These are phyloP conservation scores for Talaromyces wortmannii DNA, from an alignment of 495 filamentous ascomycete genomes.

Conservation along the genomic window DNA sequence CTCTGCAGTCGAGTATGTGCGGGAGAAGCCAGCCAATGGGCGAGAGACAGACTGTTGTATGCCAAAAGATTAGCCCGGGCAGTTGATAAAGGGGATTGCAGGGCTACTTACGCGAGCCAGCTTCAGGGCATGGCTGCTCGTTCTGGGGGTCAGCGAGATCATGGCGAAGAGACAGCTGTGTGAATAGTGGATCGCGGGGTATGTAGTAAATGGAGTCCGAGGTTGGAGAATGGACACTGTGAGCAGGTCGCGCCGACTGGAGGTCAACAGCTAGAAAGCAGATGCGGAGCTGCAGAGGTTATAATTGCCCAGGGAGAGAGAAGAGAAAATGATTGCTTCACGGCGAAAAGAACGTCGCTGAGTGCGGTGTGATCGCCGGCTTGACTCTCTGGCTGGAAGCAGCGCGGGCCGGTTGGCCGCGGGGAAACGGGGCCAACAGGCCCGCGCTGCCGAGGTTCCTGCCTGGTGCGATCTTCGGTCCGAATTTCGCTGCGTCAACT, in stretches of 20 bases:
- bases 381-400: no score
- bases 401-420: background rate
- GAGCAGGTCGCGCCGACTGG: no score
- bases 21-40: constrained; percentile 17
- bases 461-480: background rate
- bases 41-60: constrained; percentile 10
- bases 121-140: constrained; percentile 30
- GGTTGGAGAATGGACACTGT: no score
- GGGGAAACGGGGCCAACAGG: background rate
- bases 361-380: no score
- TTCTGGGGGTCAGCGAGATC: constrained; percentile 6
- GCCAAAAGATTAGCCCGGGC: background rate
- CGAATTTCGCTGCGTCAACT: background rate
- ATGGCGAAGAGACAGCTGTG: background rate
- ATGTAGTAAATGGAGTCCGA: background rate
- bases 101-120: constrained; percentile 25
- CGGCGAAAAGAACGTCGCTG: no score
- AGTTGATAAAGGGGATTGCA: background rate
- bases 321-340: no score
- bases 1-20: constrained; percentile 56
- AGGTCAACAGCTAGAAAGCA: no score
- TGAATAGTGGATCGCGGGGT: background rate
- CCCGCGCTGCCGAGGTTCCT: background rate
- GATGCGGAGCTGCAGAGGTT: no score
- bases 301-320: no score